Evolutionary conservation across 768 basidiomycete species (phyloP).

Genomic region (Kwoniella dejecticola): DNA sequence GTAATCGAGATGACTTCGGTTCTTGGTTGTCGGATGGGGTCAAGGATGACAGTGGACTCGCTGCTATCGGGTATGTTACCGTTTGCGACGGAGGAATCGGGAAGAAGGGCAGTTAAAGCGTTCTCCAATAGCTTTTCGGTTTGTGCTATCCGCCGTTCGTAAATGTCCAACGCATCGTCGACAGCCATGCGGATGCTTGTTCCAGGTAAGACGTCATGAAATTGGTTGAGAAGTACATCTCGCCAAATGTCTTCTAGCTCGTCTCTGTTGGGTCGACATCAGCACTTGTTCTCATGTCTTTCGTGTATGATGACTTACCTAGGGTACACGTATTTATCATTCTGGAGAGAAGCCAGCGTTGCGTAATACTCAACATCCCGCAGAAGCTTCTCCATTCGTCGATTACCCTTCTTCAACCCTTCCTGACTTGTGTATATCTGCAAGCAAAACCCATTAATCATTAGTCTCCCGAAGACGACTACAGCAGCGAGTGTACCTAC

Average conservation of each 20-base stretch:
- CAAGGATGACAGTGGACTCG: slow-evolving; percentile 1
- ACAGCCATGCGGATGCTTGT: slow-evolving; percentile 79
- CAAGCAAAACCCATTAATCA: not conserved
- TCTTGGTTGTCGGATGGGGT: slow-evolving; percentile 3
- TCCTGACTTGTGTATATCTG: slow-evolving; percentile 88
- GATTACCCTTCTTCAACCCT: slow-evolving; percentile 92
- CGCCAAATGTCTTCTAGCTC: slow-evolving; percentile 84
- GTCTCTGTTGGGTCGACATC: not conserved
- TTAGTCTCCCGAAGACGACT: not conserved
- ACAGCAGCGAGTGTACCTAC: not conserved
- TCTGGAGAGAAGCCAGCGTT: slow-evolving; percentile 69
- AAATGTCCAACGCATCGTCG: slow-evolving; percentile 71
- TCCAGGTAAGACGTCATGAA: slow-evolving; percentile 65
- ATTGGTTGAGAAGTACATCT: slow-evolving; percentile 65
- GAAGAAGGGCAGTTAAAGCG: not conserved
- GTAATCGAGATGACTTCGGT: slow-evolving; percentile 1
- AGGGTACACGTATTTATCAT: slow-evolving; percentile 70
- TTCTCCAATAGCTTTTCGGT: slow-evolving; percentile 6
- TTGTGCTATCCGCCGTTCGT: slow-evolving; percentile 11
- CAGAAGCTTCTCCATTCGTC: slow-evolving; percentile 84
- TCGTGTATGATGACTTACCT: slow-evolving; percentile 57
- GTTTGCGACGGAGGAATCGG: not conserved
- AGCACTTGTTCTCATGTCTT: not conserved
- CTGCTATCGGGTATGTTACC: not conserved
- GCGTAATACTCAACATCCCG: slow-evolving; percentile 79